These are phyloP conservation scores for Rhodotorula mucilaginosa DNA, from an alignment of 1,284 basidiomycete species.

Conservation along the genomic window DNA sequence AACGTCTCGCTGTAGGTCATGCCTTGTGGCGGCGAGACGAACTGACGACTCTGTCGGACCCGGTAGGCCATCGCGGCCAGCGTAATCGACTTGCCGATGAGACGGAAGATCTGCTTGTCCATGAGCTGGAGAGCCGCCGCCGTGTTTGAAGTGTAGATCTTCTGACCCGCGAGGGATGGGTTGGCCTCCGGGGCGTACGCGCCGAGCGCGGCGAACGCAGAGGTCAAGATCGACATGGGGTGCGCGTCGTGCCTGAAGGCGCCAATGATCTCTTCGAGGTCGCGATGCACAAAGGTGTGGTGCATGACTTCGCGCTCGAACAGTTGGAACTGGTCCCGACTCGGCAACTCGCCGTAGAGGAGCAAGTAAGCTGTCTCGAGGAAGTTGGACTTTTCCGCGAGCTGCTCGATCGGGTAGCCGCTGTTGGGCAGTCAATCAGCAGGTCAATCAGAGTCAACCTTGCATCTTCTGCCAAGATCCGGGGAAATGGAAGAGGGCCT, in stretches of 20 bases:
- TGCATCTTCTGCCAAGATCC: no score
- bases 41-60: slow-evolving; percentile 62
- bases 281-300: slow-evolving; percentile 71
- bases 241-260: slow-evolving; percentile 39
- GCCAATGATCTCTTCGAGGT: slow-evolving; percentile 64
- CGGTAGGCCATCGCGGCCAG: slow-evolving; percentile 60
- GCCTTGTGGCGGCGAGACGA: slow-evolving; percentile 77
- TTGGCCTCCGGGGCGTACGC: slow-evolving; percentile 64
- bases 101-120: slow-evolving; percentile 83
- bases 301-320: slow-evolving; percentile 67
- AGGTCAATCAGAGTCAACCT: not conserved
- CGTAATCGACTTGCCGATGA: slow-evolving; percentile 78
- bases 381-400: slow-evolving; percentile 72
- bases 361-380: slow-evolving; percentile 80
- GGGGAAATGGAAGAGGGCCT: no score
- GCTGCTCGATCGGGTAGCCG: slow-evolving; percentile 88
- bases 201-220: slow-evolving; percentile 77
- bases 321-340: slow-evolving; percentile 44
- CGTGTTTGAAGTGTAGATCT: slow-evolving; percentile 59
- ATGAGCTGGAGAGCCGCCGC: slow-evolving; percentile 63
- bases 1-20: slow-evolving; percentile 77
- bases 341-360: slow-evolving; percentile 72
- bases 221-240: slow-evolving; percentile 62
- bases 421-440: not conserved
- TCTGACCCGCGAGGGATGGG: slow-evolving; percentile 63